These are phyloP conservation scores for Coemansia sp. DNA, from an alignment of 192 early-diverging fungal genomes.

Conservation along the genomic window DNA sequence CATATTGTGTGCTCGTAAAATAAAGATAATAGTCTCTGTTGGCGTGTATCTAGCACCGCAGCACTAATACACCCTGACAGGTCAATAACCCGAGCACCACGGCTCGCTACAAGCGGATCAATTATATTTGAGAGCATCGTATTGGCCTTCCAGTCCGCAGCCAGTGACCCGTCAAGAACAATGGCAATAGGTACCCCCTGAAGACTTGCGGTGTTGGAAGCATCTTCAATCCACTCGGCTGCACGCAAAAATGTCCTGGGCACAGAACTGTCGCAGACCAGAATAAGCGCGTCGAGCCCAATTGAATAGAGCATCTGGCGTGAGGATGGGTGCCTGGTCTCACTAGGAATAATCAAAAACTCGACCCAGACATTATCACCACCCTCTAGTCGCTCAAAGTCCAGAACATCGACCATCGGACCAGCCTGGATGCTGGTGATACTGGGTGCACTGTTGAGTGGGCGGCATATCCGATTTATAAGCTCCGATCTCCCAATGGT, in stretches of 20 bases:
- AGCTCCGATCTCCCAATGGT: slow-evolving; percentile 47
- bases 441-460: neutral
- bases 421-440: slow-evolving; percentile 15
- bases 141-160: slow-evolving; percentile 31
- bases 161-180: slow-evolving; percentile 35
- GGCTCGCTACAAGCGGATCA: slow-evolving; percentile 29
- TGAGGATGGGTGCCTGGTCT: slow-evolving; percentile 41
- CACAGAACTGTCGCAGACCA: slow-evolving; percentile 42
- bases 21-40: slow-evolving; percentile 7
- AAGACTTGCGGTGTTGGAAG: slow-evolving; percentile 3
- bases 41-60: slow-evolving; percentile 12
- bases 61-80: slow-evolving; percentile 33
- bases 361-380: slow-evolving; percentile 36
- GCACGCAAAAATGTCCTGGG: slow-evolving; percentile 38
- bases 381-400: slow-evolving; percentile 22
- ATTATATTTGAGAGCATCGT: slow-evolving; percentile 18
- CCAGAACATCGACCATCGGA: slow-evolving; percentile 37
- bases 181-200: slow-evolving; percentile 31
- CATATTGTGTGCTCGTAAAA: slow-evolving; percentile 18
- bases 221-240: slow-evolving; percentile 54
- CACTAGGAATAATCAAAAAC: slow-evolving; percentile 46
- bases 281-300: slow-evolving; percentile 39
- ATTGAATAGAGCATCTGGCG: slow-evolving; percentile 52
- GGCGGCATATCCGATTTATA: slow-evolving; percentile 44
- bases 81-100: slow-evolving; percentile 30